Conservation (phyloP, 345 rosid genomes). For the Aethionema arabicum region DNA sequence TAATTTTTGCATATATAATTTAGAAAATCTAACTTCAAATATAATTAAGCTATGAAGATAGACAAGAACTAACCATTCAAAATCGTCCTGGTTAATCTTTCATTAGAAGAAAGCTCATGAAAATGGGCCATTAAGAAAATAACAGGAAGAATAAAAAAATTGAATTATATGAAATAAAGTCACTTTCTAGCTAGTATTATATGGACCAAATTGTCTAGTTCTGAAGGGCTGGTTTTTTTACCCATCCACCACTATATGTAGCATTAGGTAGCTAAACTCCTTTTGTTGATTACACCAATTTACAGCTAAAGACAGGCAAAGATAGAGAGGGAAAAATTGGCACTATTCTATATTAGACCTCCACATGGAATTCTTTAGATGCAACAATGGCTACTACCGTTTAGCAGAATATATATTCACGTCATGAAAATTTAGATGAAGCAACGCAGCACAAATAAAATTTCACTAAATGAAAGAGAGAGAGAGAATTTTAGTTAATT, state of each 20-base stretch:
- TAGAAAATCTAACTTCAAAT: not conserved
- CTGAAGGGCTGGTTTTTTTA: constrained; percentile 21
- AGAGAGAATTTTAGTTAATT: not conserved
- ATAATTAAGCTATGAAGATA: not conserved
- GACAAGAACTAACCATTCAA: constrained; percentile 24
- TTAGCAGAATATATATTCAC: not conserved
- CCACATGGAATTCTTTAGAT: constrained; percentile 18
- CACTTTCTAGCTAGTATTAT: constrained; percentile 21
- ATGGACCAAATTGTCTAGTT: constrained; percentile 17
- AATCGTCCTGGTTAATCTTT: constrained; percentile 18
- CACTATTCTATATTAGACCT: not conserved
- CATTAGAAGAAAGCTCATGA: constrained; percentile 14
- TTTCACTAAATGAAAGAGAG: not conserved
- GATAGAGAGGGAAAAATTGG: constrained; percentile 15
- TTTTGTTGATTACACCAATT: constrained; percentile 29
- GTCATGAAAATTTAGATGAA: constrained; percentile 3
- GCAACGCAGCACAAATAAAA: not conserved
- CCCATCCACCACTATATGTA: constrained; percentile 34
- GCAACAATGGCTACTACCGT: constrained; percentile 8
- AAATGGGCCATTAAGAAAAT: constrained; percentile 3
- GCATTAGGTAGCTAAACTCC: constrained; percentile 22
- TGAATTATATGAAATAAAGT: constrained; percentile 1
- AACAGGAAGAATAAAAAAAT: constrained; percentile 8
- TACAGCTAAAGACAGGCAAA: constrained; percentile 34
- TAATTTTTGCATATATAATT: not conserved